Conservation (phyloP, 2,329 filamentous ascomycete species). For the Thielaviopsis euricoi region DNA sequence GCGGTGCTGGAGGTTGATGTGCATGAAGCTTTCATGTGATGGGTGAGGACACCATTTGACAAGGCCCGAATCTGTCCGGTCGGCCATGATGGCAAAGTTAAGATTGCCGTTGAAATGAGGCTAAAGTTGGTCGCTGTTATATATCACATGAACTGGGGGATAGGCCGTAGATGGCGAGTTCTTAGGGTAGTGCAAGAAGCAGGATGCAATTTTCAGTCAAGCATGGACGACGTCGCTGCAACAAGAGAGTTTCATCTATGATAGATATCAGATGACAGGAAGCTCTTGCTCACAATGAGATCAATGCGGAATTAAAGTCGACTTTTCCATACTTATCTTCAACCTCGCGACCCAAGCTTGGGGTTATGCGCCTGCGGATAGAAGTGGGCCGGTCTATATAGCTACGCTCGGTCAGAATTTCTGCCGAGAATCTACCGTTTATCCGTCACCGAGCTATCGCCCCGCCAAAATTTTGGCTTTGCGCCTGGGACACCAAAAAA, state of each 20-base stretch:
- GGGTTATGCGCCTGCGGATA: neutral
- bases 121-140: neutral
- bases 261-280: too few species aligned
- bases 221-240: neutral
- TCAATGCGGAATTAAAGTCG: too few species aligned
- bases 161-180: neutral
- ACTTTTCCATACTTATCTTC: too few species aligned
- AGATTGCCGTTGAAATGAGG: neutral
- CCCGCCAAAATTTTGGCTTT: slow-evolving; percentile 12
- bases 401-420: neutral
- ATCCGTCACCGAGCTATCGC: slow-evolving; percentile 6
- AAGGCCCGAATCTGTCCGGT: slow-evolving; percentile 44
- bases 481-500: neutral
- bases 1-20: slow-evolving; percentile 47
- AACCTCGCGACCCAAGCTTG: neutral
- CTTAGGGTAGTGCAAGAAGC: neutral
- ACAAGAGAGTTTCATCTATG: neutral
- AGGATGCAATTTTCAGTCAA: neutral
- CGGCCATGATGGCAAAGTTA: slow-evolving; percentile 24
- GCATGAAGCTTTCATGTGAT: slow-evolving; percentile 42
- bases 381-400: neutral
- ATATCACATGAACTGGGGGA: neutral
- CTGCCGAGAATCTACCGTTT: slow-evolving; percentile 4
- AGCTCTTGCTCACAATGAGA: too few species aligned
- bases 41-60: slow-evolving; percentile 51